Conservation (phyloP, 1,284 basidiomycete species). For the Fomitopsis schrenkii region DNA sequence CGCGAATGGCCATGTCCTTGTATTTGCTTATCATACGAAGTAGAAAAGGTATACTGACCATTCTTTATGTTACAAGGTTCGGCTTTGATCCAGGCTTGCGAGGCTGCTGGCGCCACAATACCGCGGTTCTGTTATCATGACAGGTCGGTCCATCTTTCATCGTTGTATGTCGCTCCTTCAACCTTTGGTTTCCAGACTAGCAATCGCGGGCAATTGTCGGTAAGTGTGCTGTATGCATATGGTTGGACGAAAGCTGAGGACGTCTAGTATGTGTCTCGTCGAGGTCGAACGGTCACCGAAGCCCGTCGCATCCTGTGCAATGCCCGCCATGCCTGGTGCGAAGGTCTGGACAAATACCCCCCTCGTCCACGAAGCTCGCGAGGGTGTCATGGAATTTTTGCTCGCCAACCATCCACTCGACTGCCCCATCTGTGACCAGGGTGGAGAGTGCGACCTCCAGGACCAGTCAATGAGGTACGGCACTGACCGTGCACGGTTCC, state of each 20-base stretch:
- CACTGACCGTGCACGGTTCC: conserved; percentile 95
- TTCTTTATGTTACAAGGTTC: conserved; percentile 54
- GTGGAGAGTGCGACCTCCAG: conserved; percentile 98
- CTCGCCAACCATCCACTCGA: conserved; percentile 97
- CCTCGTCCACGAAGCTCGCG: conserved; percentile 91
- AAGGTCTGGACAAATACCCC: conserved; percentile 97
- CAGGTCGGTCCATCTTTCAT: conserved; percentile 40
- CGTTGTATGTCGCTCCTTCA: conserved; percentile 6
- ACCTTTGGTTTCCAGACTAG: conserved; percentile 48
- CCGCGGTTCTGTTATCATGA: conserved; percentile 96
- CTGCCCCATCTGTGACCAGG: conserved; percentile 98
- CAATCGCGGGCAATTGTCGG: conserved; percentile 96
- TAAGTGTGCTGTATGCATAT: conserved; percentile 32
- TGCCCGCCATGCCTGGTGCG: conserved; percentile 96
- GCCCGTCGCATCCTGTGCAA: conserved; percentile 88
- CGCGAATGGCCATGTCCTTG: background rate
- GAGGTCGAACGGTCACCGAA: conserved; percentile 96
- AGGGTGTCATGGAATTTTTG: conserved; percentile 99
- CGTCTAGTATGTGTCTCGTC: conserved; percentile 87
- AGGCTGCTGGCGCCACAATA: conserved; percentile 76
- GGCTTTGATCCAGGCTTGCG: conserved; percentile 96
- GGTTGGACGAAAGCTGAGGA: background rate
- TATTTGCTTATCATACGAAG: background rate
- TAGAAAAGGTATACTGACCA: background rate
- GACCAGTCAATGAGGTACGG: conserved; percentile 99